phyloP scores from a whole-genome alignment of 495 filamentous ascomycete genomes.

The Trichoderma virens region DNA sequence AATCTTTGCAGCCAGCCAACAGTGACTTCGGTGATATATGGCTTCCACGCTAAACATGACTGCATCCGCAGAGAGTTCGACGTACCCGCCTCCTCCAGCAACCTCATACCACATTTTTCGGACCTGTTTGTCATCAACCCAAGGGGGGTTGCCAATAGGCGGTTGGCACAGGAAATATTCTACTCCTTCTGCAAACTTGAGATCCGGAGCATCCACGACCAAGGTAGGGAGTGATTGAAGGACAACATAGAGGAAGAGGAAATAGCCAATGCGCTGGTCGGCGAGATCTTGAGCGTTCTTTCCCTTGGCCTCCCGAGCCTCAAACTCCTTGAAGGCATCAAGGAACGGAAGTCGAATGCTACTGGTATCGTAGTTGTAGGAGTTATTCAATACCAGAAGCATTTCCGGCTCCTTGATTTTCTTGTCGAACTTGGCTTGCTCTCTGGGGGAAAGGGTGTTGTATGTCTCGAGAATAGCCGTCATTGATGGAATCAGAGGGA shows the following conservation, averaged over 20 bases:
- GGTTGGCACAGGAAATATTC: constrained; percentile 97
- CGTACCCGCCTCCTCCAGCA: constrained; percentile 60
- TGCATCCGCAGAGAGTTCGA: constrained; percentile 68
- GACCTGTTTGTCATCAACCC: constrained; percentile 65
- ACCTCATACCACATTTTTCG: constrained; percentile 76
- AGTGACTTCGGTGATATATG: constrained; percentile 84
- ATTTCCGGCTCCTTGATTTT: constrained; percentile 76
- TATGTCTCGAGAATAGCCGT: constrained; percentile 52
- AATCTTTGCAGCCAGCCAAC: constrained; percentile 75
- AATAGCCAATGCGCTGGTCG: constrained; percentile 76
- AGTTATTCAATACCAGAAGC: constrained; percentile 58
- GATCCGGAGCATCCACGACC: constrained; percentile 75
- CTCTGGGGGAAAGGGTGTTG: constrained; percentile 56
- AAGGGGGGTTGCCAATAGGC: constrained; percentile 72
- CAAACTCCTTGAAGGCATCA: constrained; percentile 73
- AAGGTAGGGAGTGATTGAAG: constrained; percentile 86
- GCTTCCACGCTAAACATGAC: constrained; percentile 86
- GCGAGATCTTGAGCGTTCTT: constrained; percentile 63
- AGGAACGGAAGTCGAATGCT: constrained; percentile 59
- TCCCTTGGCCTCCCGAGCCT: constrained; percentile 64
- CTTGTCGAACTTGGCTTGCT: constrained; percentile 54
- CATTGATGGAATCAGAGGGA: constrained; percentile 68
- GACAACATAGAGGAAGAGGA: constrained; percentile 91
- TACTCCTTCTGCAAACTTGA: constrained; percentile 69
- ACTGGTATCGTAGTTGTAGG: constrained; percentile 64